Percentiles rank a stretch among this genome's conserved stretches.
Conservation (phyloP, 2,329 filamentous ascomycete genomes). For the Byssoonygena ceratinophila region DNA sequence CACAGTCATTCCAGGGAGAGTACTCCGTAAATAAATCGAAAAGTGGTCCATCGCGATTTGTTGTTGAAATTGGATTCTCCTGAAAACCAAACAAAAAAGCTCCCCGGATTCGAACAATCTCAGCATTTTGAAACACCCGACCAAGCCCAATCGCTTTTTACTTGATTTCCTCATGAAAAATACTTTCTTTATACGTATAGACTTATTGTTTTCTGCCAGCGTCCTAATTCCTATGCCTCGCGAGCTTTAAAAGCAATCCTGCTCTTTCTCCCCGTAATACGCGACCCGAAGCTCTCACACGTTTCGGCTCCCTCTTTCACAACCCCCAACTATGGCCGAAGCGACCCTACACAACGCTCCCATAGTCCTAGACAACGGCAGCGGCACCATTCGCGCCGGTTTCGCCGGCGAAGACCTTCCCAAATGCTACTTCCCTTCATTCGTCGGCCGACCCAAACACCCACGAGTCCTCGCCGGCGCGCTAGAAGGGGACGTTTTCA, state of each 20-base stretch:
- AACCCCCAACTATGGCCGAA: conserved; percentile 45
- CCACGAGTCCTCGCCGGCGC: conserved; percentile 89
- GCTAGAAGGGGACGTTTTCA: conserved; percentile 92
- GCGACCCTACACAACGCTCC: conserved; percentile 81
- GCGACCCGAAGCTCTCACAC: neutral
- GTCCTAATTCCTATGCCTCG: neutral
- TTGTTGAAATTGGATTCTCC: neutral
- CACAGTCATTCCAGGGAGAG: too few species aligned
- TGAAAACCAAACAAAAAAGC: conserved; percentile 4
- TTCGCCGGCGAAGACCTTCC: conserved; percentile 94
- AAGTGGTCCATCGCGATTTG: too few species aligned
- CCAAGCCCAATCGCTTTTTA: neutral
- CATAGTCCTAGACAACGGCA: conserved; percentile 98
- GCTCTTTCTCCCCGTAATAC: neutral
- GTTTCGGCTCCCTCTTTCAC: neutral
- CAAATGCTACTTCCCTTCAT: conserved; percentile 95
- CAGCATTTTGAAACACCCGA: neutral
- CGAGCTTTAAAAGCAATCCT: neutral
- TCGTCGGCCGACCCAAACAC: conserved; percentile 93
- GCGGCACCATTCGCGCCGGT: conserved; percentile 90
- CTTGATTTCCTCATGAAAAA: neutral
- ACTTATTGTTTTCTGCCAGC: neutral
- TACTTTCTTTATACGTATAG: neutral
- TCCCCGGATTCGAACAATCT: neutral
- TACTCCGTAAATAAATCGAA: too few species aligned